Conservation (phyloP, 495 filamentous ascomycete species). For the Aspergillus campestris region DNA sequence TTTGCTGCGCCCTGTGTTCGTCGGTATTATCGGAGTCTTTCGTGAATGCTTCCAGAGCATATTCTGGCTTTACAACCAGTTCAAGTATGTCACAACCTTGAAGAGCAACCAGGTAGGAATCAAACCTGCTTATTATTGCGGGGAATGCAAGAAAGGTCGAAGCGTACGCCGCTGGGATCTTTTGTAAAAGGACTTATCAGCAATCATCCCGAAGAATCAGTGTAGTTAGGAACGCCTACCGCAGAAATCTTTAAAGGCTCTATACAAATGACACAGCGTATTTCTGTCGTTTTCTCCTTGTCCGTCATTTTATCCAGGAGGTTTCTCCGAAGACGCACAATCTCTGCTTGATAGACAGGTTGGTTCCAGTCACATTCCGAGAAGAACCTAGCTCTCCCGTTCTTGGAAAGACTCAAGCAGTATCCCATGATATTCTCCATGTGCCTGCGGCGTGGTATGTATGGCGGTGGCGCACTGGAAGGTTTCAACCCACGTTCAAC, state of each 20-base stretch:
- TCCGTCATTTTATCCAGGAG: conserved; percentile 58
- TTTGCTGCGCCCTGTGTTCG: conserved; percentile 59
- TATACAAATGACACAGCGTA: conserved; percentile 42
- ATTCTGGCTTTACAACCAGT: conserved; percentile 51
- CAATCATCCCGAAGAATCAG: neutral
- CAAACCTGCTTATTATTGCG: conserved; percentile 72
- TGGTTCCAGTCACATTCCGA: conserved; percentile 50
- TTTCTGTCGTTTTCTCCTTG: conserved; percentile 37
- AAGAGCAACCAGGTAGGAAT: conserved; percentile 70
- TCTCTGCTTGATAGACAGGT: conserved; percentile 68
- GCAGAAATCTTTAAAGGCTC: conserved; percentile 64
- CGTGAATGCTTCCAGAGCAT: conserved; percentile 85
- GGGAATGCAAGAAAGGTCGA: conserved; percentile 67
- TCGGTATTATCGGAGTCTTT: conserved; percentile 91
- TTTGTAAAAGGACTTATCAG: conserved; percentile 12
- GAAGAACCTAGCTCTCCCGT: conserved; percentile 35
- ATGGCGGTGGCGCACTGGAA: conserved; percentile 45
- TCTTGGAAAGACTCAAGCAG: conserved; percentile 49
- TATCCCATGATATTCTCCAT: conserved; percentile 61
- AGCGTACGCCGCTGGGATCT: conserved; percentile 59
- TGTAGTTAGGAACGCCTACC: conserved; percentile 39
- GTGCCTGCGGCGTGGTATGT: conserved; percentile 38
- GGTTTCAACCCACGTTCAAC: conserved; percentile 35
- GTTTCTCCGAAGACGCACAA: conserved; percentile 69
- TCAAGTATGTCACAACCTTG: conserved; percentile 58